phyloP scores from a whole-genome alignment of 2,329 filamentous ascomycete genomes.

The Fusarium sterilihyphosum region DNA sequence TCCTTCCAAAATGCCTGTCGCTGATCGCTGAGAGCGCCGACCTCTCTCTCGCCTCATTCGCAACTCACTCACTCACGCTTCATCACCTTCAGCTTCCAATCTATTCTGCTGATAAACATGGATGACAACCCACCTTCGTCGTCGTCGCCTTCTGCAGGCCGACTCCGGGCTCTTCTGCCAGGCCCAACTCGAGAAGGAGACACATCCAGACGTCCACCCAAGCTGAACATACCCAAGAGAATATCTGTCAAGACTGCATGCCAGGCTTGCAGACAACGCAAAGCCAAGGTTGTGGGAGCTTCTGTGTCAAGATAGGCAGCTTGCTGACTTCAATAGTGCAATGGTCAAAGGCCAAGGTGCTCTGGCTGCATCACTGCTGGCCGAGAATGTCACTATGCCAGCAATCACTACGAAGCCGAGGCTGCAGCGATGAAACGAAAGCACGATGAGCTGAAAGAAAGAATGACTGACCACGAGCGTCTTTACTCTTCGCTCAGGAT shows the following conservation, averaged over 20 bases:
- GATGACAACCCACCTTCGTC: neutral
- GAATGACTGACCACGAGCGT: constrained; percentile 3
- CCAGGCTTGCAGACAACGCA: constrained; percentile 27
- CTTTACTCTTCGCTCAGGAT: constrained; percentile 13
- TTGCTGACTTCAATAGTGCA: constrained; percentile 15
- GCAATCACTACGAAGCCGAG: constrained; percentile 11
- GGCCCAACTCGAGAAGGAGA: constrained; percentile 1
- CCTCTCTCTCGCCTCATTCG: neutral
- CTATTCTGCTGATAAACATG: neutral
- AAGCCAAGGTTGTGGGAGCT: constrained; percentile 12
- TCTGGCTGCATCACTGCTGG: constrained; percentile 8
- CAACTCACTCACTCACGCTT: neutral
- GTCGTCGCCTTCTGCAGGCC: neutral
- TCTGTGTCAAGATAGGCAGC: neutral
- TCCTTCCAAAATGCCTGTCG: neutral
- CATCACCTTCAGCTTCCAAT: no score
- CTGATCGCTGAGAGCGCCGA: neutral
- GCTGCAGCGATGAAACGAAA: constrained; percentile 14
- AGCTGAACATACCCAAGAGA: constrained; percentile 21
- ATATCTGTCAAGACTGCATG: constrained; percentile 24
- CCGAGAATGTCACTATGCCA: constrained; percentile 21
- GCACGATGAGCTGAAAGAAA: constrained; percentile 13
- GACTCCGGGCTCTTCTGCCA: constrained; percentile 9
- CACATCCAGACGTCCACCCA: neutral
- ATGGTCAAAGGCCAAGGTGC: constrained; percentile 23